A percentile compares a stretch with the other conserved stretches of the same genome.
Evolutionary conservation across 805 yeast species (phyloP).

Genomic region (Hyphopichia homilentoma): DNA sequence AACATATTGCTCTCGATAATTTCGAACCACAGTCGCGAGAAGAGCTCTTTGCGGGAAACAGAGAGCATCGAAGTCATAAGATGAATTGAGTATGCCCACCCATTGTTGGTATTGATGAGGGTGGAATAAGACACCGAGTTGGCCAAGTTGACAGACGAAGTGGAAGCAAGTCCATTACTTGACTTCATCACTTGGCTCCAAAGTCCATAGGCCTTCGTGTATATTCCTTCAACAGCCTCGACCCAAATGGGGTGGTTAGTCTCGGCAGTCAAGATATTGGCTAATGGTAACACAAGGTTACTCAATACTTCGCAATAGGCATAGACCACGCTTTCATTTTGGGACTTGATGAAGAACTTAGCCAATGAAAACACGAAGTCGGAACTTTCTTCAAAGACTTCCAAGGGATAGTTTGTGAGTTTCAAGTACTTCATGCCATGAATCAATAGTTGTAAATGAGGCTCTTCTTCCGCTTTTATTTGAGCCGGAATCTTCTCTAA

Average conservation of each 20-base stretch:
- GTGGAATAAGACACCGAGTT: not conserved
- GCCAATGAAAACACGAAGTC: conserved; percentile 83
- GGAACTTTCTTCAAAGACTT: conserved; percentile 88
- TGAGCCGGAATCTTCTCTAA: conserved; percentile 69
- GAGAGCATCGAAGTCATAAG: conserved; percentile 71
- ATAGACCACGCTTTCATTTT: conserved; percentile 58
- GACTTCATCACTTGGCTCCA: conserved; percentile 35
- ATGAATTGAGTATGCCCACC: conserved; percentile 69
- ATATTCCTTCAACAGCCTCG: conserved; percentile 66
- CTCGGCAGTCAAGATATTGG: conserved; percentile 86
- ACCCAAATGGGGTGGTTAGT: conserved; percentile 96
- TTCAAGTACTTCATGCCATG: conserved; percentile 89
- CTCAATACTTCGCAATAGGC: conserved; percentile 86
- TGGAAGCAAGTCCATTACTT: conserved; percentile 1
- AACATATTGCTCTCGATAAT: conserved; percentile 60
- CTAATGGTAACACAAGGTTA: conserved; percentile 72
- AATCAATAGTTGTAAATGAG: conserved; percentile 68
- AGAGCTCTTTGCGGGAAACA: conserved; percentile 76
- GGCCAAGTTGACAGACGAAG: not conserved
- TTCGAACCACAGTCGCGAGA: conserved; percentile 66
- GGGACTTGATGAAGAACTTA: conserved; percentile 70
- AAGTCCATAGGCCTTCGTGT: conserved; percentile 44
- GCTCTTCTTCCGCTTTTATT: conserved; percentile 37
- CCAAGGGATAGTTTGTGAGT: conserved; percentile 80
- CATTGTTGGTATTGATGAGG: conserved; percentile 11